Evolutionary conservation across 257 asterid species (phyloP), one percentile per base, ranked within the genome.

Genomic region (Nicotiana noctiflora): DNA sequence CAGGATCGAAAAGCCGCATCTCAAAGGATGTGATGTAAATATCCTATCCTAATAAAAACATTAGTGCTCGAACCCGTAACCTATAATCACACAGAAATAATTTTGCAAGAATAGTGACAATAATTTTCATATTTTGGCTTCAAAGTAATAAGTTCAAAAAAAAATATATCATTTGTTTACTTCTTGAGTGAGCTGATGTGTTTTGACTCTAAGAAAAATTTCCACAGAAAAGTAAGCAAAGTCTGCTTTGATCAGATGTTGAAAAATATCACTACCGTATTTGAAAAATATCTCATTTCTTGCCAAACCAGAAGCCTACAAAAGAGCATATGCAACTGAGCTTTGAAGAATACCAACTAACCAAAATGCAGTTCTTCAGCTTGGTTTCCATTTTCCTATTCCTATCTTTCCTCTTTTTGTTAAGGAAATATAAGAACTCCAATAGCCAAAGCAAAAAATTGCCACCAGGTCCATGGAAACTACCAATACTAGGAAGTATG

Each of bases 401-500:
- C n/a, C 27, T 57, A 7, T 57, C 63, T 6, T 57, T 57, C 10
- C 63, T 57, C 1, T 57, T 57, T 57, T 57, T 57, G 27, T 19
- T 57, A n/a, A 57, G 27, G 13, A 57, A n/a, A 57, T 57, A 27
- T 27, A 57, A 57, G 13, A n/a, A 57, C 63, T 57, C 63, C 27
- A 57, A 57, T 57, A 57, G 27, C 63, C 63, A 57, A 57, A 2
- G 27, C 5, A 52, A 7, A 37, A 87, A 67, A 8, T 49, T 80
- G 52, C 90, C 90, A 9, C 88, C 87, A 44, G 90, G 88, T 10
- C 90, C 90, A 29, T 87, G 88, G 87, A 87, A 56, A 66, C 79
- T 87, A 19, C 90, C 90, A 6, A 3, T 85, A 4, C 2, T 87
- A 1, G 88, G 90, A 67, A 87, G 83, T 32, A 7, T 85, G 25